phyloP scores from a whole-genome alignment of 352 stramenopile genomes.

The Pythium phragmiticola region DNA sequence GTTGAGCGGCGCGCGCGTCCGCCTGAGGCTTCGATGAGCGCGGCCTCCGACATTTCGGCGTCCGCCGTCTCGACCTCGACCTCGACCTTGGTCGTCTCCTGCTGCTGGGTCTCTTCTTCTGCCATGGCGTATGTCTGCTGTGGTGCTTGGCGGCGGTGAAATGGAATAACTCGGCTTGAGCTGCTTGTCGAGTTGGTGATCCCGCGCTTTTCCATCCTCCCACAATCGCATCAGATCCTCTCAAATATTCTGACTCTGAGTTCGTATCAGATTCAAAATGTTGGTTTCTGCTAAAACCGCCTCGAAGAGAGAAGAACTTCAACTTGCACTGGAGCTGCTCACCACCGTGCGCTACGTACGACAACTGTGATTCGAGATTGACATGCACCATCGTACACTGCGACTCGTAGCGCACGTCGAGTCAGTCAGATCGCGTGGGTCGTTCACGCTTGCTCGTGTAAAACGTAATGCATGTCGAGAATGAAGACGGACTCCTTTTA shows the following conservation, averaged over 20 bases:
- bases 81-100: constrained; percentile 1
- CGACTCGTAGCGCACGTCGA: too few relatives aligned
- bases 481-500: too few relatives aligned
- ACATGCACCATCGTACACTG: too few relatives aligned
- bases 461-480: too few relatives aligned
- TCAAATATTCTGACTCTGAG: constrained; percentile 1
- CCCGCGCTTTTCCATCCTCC: constrained; percentile 23
- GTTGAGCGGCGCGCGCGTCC: constrained; percentile 59
- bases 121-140: neutral
- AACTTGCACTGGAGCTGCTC: too few relatives aligned
- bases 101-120: neutral
- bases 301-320: too few relatives aligned
- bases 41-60: neutral
- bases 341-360: too few relatives aligned
- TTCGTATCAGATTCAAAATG: neutral
- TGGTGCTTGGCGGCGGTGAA: neutral
- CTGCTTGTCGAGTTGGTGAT: neutral
- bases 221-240: constrained; percentile 4
- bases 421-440: too few relatives aligned
- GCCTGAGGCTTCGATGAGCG: constrained; percentile 16
- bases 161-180: neutral
- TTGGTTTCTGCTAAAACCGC: neutral
- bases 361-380: too few relatives aligned
- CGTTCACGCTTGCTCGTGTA: too few relatives aligned
- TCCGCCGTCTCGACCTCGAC: constrained; percentile 1